These are phyloP conservation scores for Globisporangium sylvaticum DNA, from an alignment of 352 stramenopile genomes.

Conservation along the genomic window DNA sequence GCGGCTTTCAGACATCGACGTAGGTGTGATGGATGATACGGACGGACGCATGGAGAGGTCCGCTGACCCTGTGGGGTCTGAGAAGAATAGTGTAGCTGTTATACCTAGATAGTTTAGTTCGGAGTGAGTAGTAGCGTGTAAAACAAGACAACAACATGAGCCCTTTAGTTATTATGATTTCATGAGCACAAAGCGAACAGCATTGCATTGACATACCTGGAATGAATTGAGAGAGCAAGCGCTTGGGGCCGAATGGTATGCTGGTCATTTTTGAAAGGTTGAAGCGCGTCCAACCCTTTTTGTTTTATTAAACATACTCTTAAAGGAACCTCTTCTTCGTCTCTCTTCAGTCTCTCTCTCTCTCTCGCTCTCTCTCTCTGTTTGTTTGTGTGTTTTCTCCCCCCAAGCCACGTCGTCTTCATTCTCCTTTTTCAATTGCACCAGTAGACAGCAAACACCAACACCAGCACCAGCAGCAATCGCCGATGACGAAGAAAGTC, in stretches of 20 bases:
- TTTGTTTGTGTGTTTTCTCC: neutral
- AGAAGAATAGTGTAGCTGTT: neutral
- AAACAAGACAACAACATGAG: neutral
- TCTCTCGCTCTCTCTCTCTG: neutral
- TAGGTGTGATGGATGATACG: neutral
- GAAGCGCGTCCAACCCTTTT: neutral
- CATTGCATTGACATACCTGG: neutral
- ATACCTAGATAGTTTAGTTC: neutral
- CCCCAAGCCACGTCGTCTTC: neutral
- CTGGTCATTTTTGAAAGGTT: neutral
- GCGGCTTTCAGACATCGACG: neutral
- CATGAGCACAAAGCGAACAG: neutral
- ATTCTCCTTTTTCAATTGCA: neutral
- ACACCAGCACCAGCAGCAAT: neutral
- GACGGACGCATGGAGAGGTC: no score
- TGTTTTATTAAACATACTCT: slow-evolving; percentile 4
- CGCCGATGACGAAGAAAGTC: neutral
- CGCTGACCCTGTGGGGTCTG: neutral
- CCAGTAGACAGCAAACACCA: neutral
- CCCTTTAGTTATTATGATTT: neutral
- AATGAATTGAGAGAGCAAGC: neutral
- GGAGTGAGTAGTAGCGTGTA: neutral
- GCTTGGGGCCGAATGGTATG: neutral
- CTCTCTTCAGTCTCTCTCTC: neutral
- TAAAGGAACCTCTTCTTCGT: neutral